phyloP scores from a whole-genome alignment of 208 protist genomes.

The Acanthamoeba quina region DNA sequence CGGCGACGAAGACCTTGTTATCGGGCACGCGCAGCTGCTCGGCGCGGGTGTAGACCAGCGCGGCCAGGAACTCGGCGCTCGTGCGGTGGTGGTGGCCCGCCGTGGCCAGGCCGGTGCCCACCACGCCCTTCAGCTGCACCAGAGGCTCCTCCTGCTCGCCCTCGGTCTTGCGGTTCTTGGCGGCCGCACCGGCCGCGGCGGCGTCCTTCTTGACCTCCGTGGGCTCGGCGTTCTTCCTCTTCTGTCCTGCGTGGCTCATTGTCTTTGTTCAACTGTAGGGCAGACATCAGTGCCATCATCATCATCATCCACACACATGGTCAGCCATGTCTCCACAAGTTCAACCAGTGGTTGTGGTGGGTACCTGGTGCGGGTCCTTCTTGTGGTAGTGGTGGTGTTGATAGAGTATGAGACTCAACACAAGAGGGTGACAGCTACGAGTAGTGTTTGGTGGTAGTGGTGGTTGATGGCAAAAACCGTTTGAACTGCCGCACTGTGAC shows the following conservation, averaged over 20 bases:
- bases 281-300: not conserved
- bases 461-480: not conserved
- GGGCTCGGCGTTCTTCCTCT: not conserved
- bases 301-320: not conserved
- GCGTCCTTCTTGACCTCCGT: not conserved
- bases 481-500: not conserved
- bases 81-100: not conserved
- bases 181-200: not conserved
- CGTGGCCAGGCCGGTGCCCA: not conserved
- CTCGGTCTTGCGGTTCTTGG: not conserved
- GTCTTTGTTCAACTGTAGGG: not conserved
- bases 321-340: no score
- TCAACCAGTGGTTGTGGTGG: no score
- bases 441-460: not conserved
- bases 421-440: not conserved
- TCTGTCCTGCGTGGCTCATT: conserved; percentile 12
- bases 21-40: conserved; percentile 60
- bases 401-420: no score
- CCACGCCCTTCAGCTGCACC: conserved; percentile 15
- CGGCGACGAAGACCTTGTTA: conserved; percentile 55
- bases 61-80: conserved; percentile 34
- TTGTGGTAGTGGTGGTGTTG: no score
- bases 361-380: no score
- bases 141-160: not conserved
- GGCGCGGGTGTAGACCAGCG: conserved; percentile 40